Base-by-base conservation (phyloP, 1,139 yeast species). In the Pichia sp. region DNA sequence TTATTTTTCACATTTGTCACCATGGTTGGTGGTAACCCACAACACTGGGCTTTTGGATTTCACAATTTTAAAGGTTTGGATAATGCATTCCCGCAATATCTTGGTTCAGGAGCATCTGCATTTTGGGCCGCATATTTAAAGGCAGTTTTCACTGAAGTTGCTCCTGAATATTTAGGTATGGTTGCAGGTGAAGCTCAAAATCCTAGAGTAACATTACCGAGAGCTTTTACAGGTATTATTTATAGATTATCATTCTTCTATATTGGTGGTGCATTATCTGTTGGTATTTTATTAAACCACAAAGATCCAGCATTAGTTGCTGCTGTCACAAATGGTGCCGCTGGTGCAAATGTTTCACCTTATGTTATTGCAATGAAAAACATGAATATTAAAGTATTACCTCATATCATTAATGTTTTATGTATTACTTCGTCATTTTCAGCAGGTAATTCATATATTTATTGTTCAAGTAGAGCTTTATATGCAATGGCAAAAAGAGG, bases 51-150 rank as follows among this genome's bases (percentile, higher is more conserved):
- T 59, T 70, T 73, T 50, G 87, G 87, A 0, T 82, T 82, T 70
- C 72, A 82, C 57, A 81, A 73, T 69, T 82, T 76, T 56, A 82
- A 84, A 84, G 70, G 74, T 41, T 58, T 76, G 56, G 80, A 82
- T 3, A 84, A 84, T 56, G 83, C 84, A 0, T 80, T 80, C 64
- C 70, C 76, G 44, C 68, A 70, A 48, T 79, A 75, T 61, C 43
- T 59, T 1, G 71, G 73, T 41, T 53, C 60, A 9, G 75, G 73
- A 2, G 60, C 69, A 18, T 84, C 83, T 33, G 72, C 87, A 0
- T 83, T 83, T 60, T 79, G 80, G 55, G 75, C 84, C 9, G 83
- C 88, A 53, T 67, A 86, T 46, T 73, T 75, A 46, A 76, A 79
- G 44, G 79, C 81, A 19, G 74, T 78, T 41, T 77, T 77, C 66